A percentile compares a stretch with the other conserved stretches of the same genome.
phyloP scores from a whole-genome alignment of 2,329 filamentous ascomycete genomes.

The Colletotrichum zoysiae region DNA sequence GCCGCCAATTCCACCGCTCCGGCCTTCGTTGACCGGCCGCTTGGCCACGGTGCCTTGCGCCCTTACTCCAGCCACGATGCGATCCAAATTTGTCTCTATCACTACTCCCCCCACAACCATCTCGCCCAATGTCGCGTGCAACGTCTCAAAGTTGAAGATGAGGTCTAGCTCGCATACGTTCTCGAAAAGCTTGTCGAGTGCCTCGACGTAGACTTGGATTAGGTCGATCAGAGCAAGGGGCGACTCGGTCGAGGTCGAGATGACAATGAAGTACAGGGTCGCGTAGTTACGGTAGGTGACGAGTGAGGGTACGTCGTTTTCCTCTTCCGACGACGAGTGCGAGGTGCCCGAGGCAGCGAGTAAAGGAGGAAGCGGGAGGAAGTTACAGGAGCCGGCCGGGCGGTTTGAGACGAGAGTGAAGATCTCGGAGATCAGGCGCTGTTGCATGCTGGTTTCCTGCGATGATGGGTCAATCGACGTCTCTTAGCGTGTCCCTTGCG shows the following conservation, averaged over 20 bases:
- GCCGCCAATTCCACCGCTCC: slow-evolving; percentile 59
- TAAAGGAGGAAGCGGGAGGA: slow-evolving; percentile 82
- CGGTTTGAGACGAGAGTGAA: slow-evolving; percentile 95
- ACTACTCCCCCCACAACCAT: slow-evolving; percentile 97
- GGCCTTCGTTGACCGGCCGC: slow-evolving; percentile 79
- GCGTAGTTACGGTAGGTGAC: slow-evolving; percentile 99
- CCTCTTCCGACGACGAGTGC: slow-evolving; percentile 73
- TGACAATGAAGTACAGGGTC: slow-evolving; percentile 98
- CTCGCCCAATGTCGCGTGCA: slow-evolving; percentile 90
- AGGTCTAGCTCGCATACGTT: slow-evolving; percentile 98
- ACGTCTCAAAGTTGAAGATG: slow-evolving; percentile 98
- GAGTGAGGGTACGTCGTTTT: slow-evolving; percentile 91
- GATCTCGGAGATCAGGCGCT: slow-evolving; percentile 96
- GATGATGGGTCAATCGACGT: slow-evolving; percentile 3
- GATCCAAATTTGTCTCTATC: slow-evolving; percentile 89
- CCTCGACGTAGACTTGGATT: slow-evolving; percentile 98
- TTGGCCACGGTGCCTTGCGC: slow-evolving; percentile 83
- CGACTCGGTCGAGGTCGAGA: slow-evolving; percentile 95
- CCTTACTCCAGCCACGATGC: slow-evolving; percentile 87
- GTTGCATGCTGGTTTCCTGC: slow-evolving; percentile 96
- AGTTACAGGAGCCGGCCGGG: slow-evolving; percentile 94
- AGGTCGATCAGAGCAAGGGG: slow-evolving; percentile 95
- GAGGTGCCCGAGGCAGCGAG: slow-evolving; percentile 74
- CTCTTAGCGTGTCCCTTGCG: not conserved
- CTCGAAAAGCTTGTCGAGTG: slow-evolving; percentile 94